Evolutionary conservation across 2,329 filamentous ascomycete genomes (phyloP).

Genomic region (Penicillium carneum): DNA sequence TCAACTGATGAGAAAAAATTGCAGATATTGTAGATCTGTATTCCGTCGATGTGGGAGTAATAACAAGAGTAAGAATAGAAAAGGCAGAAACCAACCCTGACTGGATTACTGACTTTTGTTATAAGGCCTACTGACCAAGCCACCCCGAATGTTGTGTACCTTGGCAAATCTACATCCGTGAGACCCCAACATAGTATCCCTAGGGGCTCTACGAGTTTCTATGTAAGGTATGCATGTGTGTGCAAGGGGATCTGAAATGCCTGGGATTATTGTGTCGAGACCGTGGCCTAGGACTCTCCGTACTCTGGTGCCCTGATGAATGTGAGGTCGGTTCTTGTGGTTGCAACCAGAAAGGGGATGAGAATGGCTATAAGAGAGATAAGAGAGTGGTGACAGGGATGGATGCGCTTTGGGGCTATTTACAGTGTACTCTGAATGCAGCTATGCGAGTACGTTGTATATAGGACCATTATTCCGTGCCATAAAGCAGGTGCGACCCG

Average conservation of each 20-base stretch:
- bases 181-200: slow-evolving; percentile 5
- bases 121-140: slow-evolving; percentile 2
- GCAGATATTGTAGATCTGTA: background rate
- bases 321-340: background rate
- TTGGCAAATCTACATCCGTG: background rate
- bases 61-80: background rate
- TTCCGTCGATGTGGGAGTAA: background rate
- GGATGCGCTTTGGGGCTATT: background rate
- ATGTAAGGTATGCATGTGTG: slow-evolving; percentile 11
- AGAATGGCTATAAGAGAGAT: background rate
- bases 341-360: slow-evolving; percentile 2
- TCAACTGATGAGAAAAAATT: no score
- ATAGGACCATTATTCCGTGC: slow-evolving; percentile 6
- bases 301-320: slow-evolving; percentile 3
- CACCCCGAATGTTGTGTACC: background rate
- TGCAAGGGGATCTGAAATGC: slow-evolving; percentile 10
- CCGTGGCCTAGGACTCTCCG: background rate
- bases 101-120: background rate
- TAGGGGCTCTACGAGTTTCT: background rate
- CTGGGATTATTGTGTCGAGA: background rate
- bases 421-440: background rate
- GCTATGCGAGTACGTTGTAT: slow-evolving; percentile 11
- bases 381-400: background rate
- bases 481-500: slow-evolving; percentile 16
- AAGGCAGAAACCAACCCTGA: background rate